Conservation (phyloP, 73 alveolate species). For the Strombidium stylifer region DNA sequence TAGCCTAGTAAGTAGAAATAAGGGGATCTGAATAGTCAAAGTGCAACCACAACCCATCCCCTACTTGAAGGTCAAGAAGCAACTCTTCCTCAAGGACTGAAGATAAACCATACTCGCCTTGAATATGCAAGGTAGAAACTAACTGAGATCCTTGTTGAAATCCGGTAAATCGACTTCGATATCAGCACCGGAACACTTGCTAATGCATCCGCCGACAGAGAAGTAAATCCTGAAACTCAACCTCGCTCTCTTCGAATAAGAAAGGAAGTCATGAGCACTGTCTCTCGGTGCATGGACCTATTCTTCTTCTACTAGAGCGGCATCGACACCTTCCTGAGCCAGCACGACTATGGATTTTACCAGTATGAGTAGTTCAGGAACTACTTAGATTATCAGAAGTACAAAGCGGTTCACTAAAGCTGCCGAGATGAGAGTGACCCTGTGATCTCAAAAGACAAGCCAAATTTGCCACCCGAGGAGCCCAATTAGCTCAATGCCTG, state of each 20-base stretch:
- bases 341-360: slow-evolving; percentile 51
- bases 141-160: too few species aligned
- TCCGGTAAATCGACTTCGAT: not conserved
- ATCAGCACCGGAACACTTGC: not conserved
- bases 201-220: not conserved
- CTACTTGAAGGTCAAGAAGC: too few species aligned
- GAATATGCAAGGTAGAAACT: too few species aligned
- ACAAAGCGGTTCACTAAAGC: slow-evolving; percentile 1
- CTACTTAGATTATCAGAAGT: not conserved
- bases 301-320: slow-evolving; percentile 36
- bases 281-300: slow-evolving; percentile 29
- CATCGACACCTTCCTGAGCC: slow-evolving; percentile 21
- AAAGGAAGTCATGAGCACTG: not conserved
- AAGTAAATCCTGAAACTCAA: not conserved
- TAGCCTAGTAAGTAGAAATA: too few species aligned
- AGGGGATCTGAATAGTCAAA: too few species aligned
- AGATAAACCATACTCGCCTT: too few species aligned
- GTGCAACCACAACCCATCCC: too few species aligned
- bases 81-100: too few species aligned
- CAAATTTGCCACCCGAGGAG: not conserved
- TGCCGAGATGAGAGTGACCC: too few species aligned
- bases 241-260: not conserved
- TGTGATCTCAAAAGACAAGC: too few species aligned
- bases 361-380: slow-evolving; percentile 16
- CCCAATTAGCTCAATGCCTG: not conserved